Conservation (phyloP, 371 early-diverging fungal genomes). For the Mortierella sp. region DNA sequence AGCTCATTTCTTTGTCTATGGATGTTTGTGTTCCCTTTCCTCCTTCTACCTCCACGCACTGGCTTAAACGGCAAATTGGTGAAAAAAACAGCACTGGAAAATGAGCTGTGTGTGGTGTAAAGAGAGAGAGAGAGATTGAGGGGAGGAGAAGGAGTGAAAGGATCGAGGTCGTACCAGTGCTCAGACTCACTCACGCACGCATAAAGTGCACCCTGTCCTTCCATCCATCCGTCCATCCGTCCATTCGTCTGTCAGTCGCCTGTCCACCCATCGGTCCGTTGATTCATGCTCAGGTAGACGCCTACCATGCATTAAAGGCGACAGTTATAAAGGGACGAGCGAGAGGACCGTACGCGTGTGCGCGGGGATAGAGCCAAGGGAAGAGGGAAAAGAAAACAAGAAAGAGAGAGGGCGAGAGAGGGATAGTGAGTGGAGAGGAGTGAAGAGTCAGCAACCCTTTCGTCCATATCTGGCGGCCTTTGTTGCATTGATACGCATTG, state of each 20-base stretch:
- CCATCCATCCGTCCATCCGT: background rate
- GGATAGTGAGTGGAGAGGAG: no score
- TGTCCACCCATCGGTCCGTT: constrained; percentile 8
- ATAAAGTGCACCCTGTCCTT: constrained; percentile 8
- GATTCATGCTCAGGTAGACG: constrained; percentile 7
- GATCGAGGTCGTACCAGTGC: constrained; percentile 3
- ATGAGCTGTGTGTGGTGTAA: no score
- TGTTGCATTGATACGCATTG: constrained; percentile 7
- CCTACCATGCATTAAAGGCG: background rate
- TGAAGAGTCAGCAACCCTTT: background rate
- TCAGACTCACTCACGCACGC: constrained; percentile 4
- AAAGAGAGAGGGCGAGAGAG: no score
- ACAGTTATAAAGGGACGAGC: background rate
- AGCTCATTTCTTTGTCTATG: constrained; percentile 10
- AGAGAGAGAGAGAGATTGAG: constrained; percentile 14
- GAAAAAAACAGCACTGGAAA: no score
- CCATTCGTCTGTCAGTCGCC: no score
- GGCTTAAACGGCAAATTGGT: no score
- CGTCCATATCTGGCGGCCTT: constrained; percentile 1
- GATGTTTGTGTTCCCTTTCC: constrained; percentile 6
- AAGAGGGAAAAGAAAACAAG: no score
- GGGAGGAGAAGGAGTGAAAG: no score
- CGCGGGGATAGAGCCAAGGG: no score
- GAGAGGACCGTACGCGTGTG: background rate
- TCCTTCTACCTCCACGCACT: constrained; percentile 20